Base-by-base conservation (phyloP, 345 rosid genomes). In the Euphorbia lathyris region DNA sequence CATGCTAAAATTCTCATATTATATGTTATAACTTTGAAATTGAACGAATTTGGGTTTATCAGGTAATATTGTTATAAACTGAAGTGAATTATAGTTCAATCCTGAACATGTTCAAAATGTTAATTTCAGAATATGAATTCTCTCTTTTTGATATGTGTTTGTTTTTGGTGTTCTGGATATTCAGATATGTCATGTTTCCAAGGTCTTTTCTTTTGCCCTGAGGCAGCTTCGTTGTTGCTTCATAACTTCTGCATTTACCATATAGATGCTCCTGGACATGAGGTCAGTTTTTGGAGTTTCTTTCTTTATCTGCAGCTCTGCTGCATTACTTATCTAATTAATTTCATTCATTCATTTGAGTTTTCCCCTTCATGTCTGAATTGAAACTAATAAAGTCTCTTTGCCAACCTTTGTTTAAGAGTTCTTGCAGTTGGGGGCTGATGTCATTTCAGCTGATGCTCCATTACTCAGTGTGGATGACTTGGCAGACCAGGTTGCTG, bases 241-340 rank as follows among this genome's bases (percentile, higher is more conserved):
- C 84, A 80, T 58, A 87, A 82, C 80, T 87, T 87, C 81, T 87
- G 92, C 74, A 69, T 87, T 67, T 85, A 87, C 68, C 92, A 87
- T 74, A 85, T 87, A 62, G 85, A 83, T 80, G 86, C 89, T 66
- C 87, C 89, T 0, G 92, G 92, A 58, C 92, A 87, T 69, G 86
- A 87, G 91, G 89, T 85, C 77, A 71, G 87, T 79, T 47, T n/a
- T 53, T 29, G 50, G 55, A 53, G 52, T 65, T 74, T 60, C 34
- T 27, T n/a, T n/a, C n/a, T 67, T 5, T 42, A 0, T 22, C 22
- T 53, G 42, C 50, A 50, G 26, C 40, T 20, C 12, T 16, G 0
- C 23, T 62, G 1, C 26, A 40, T 42, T 66, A 29, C 16, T 2
- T 42, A 20, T 9, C 22, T 65, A 23, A 42, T 48, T 52, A 7